phyloP scores from a whole-genome alignment of 2,329 filamentous ascomycete species.

The Coniella lustricola region DNA sequence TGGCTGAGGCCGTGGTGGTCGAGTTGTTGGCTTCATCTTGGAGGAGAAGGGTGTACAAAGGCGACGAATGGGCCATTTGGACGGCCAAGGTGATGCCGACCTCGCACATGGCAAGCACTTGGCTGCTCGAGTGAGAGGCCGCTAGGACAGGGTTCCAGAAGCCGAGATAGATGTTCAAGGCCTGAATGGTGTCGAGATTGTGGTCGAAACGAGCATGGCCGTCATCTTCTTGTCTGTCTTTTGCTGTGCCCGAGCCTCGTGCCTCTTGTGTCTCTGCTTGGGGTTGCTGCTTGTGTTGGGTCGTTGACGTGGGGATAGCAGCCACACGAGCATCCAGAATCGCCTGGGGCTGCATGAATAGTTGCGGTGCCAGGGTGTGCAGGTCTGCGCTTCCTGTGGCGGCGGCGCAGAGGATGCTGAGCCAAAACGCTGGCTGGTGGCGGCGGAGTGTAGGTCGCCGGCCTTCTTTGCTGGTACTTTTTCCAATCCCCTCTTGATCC shows the following conservation, averaged over 20 bases:
- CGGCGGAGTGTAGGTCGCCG: background rate
- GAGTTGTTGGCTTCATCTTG: background rate
- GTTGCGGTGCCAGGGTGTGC: background rate
- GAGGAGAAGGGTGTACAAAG: background rate
- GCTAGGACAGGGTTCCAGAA: constrained; percentile 1
- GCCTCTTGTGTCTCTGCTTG: no score
- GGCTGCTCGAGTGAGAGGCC: background rate
- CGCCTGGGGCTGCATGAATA: background rate
- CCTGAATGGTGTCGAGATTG: constrained; percentile 6
- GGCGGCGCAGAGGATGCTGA: constrained; percentile 14
- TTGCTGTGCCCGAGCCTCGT: no score
- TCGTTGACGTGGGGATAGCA: background rate
- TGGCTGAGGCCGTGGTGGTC: constrained; percentile 3
- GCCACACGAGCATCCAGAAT: background rate
- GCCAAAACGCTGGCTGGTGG: constrained; percentile 6
- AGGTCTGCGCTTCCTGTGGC: constrained; percentile 3
- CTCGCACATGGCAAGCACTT: background rate
- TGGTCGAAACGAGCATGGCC: no score
- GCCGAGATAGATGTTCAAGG: background rate
- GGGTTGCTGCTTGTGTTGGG: no score
- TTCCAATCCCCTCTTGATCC: no score
- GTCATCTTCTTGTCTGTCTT: no score
- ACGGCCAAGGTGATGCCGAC: background rate
- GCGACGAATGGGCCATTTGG: constrained; percentile 2
- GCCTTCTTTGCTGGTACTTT: no score